Percentiles rank a stretch among this genome's conserved stretches.
Evolutionary conservation across 805 yeast genomes (phyloP).

Genomic region (Zygosaccharomyces lentus): DNA sequence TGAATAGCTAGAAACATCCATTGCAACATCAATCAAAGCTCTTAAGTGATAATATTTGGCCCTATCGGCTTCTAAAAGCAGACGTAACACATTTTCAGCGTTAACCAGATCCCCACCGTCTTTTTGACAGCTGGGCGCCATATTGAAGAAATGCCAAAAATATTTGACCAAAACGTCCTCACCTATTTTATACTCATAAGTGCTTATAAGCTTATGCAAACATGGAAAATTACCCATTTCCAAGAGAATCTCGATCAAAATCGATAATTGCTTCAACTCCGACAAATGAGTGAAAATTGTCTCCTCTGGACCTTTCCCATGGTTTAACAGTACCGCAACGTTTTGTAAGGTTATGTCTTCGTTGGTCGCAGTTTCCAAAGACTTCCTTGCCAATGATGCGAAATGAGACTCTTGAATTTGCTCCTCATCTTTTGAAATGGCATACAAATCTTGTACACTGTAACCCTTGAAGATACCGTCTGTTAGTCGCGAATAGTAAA

Average conservation of each 20-base stretch:
- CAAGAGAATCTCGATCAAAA: slow-evolving; percentile 29
- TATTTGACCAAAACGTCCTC: slow-evolving; percentile 26
- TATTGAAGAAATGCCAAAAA: slow-evolving; percentile 43
- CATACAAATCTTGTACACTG: slow-evolving; percentile 20
- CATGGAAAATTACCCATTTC: slow-evolving; percentile 30
- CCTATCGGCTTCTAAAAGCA: slow-evolving; percentile 18
- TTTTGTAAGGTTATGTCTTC: background rate
- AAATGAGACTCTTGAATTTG: slow-evolving; percentile 26
- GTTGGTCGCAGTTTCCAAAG: background rate
- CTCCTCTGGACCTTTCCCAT: slow-evolving; percentile 3
- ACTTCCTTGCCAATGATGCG: slow-evolving; percentile 13
- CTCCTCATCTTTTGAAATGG: slow-evolving; percentile 21
- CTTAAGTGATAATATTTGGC: slow-evolving; percentile 15
- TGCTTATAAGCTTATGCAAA: slow-evolving; percentile 18
- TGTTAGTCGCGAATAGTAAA: slow-evolving; percentile 17
- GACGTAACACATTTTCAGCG: slow-evolving; percentile 31
- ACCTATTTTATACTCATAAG: slow-evolving; percentile 11
- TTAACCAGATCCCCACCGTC: slow-evolving; percentile 39
- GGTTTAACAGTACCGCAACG: slow-evolving; percentile 7
- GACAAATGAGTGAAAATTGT: slow-evolving; percentile 20
- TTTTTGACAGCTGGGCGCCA: slow-evolving; percentile 40
- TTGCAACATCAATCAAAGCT: slow-evolving; percentile 27
- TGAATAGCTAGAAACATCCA: slow-evolving; percentile 30
- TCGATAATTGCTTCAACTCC: slow-evolving; percentile 11
- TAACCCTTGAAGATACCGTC: slow-evolving; percentile 12